Base-by-base conservation (phyloP, 2,329 filamentous ascomycete genomes). In the Grosmannia penicillata region DNA sequence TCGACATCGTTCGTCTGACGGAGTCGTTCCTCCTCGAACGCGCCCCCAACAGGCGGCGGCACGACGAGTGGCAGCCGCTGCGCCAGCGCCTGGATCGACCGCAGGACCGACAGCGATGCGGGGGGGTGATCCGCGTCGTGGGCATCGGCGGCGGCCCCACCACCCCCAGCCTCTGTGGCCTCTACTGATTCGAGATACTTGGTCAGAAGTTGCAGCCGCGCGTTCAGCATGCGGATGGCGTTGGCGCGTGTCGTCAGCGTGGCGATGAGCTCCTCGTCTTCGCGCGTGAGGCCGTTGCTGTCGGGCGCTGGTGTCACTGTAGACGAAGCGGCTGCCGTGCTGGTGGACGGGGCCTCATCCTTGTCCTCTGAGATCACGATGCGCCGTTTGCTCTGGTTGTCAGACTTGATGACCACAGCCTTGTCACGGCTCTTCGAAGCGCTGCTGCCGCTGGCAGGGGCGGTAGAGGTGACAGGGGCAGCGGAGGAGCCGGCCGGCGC, bases 181-280 rank as follows among this genome's bases (percentile, higher is more conserved):
- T 26, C 19, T 11, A 77, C 61, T 50, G 77, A 76, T 45, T 78
- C 66, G 33, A 98, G 74, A 54, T 95, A 96, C n/a, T 67, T 67
- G 43, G 71, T 70, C 47, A 89, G 70, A 40, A 89, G 69, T 32
- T 72, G 68, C 48, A 91, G 74, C 36, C 83, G 75, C 7, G 78
- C 74, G 51, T 89, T 78, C 22, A 98, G 74, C 77, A 94, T 95
- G 60, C 86, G 89, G 52, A 95, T 80, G 21, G 91, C 87, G 57
- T 95, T 96, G 45, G 81, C 73, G 51, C 93, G 94, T 43, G 86
- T 82, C 22, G 79, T 91, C 18, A 98, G 73, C 14, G 72, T 63
- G 21, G 72, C 65, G 39, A 78, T 65, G 53, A 71, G 63, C 54
- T 78, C 73, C 39, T 76, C 68, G 44, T 78, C 74, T 43, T 73